Base-by-base conservation (phyloP, 1,284 basidiomycete species). In the Somion occarium region DNA sequence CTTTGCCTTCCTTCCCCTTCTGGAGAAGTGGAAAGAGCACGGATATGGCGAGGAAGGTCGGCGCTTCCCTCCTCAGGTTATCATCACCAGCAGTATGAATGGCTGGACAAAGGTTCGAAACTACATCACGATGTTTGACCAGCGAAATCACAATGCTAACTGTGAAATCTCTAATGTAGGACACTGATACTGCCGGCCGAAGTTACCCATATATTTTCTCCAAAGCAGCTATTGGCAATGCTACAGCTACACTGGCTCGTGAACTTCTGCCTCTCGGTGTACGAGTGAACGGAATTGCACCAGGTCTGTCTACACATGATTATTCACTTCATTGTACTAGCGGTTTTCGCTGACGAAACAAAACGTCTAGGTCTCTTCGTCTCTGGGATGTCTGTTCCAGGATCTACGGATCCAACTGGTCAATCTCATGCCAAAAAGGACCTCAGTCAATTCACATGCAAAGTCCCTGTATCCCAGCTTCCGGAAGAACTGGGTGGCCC, bases 271-370 rank as follows among this genome's bases (percentile, higher is more conserved):
- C 76, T 1, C 65, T 78, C n/a, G 75, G 76, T 1, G 73, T 79
- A 48, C 65, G 76, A n/a, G 77, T 79, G n/a, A 79, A 78, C 56
- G 76, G 76, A 3, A 79, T 78, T 46, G 76, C 77, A 2, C 76
- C 76, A 4, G 74, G 73, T 67, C n/a, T n/a, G n/a, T n/a, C n/a
- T n/a, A n/a, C n/a, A n/a, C n/a, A 51, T 48, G 61, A 51, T 27
- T 20, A 19, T 7, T 49, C 38, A 46, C 25, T 25, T 26, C n/a
- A 13, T 18, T 5, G 20, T 5, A 2, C 47, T 27, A 22, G n/a
- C 22, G 15, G 18, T 30, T 13, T 51, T 20, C 5, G 19, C 20
- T 24, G 26, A 24, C 25, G n/a, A 22, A n/a, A 27, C 38, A 64
- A 66, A 64, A 19, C n/a, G n/a, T n/a, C n/a, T n/a, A n/a, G n/a